These are phyloP conservation scores for Triticum dicoccoides DNA, from an alignment of 176 grass and related monocot species.

Conservation along the genomic window DNA sequence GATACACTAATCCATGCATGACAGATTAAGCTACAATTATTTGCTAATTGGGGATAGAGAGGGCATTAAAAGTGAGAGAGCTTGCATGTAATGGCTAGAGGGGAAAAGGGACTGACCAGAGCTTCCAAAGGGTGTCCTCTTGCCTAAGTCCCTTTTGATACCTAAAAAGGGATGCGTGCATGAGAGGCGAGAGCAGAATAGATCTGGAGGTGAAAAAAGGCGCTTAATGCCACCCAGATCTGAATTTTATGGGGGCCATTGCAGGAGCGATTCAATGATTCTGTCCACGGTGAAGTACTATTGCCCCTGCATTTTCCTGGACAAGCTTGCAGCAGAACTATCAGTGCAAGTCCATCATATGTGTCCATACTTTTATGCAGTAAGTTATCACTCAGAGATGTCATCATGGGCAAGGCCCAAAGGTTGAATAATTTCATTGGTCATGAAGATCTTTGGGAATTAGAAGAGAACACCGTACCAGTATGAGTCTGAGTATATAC, in stretches of 20 bases:
- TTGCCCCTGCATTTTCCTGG: conserved; percentile 26
- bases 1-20: neutral
- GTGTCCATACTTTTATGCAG: neutral
- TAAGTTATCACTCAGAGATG: neutral
- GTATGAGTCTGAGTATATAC: neutral
- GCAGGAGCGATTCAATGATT: conserved; percentile 43
- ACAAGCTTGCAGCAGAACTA: conserved; percentile 37
- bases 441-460: neutral
- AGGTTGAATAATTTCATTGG: neutral
- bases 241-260: conserved; percentile 14
- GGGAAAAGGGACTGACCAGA: conserved; percentile 17
- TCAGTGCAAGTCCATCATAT: neutral
- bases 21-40: neutral
- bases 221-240: conserved; percentile 39
- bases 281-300: conserved; percentile 28
- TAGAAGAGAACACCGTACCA: neutral
- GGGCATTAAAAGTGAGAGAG: neutral
- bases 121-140: conserved; percentile 36
- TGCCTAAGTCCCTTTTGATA: conserved; percentile 31
- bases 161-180: conserved; percentile 39
- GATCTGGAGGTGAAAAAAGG: conserved; percentile 41
- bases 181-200: conserved; percentile 20
- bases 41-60: neutral
- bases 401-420: neutral
- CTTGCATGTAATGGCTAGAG: conserved; percentile 25